These are phyloP conservation scores for Kodamaea leandrae DNA, from an alignment of 805 yeast species.

Conservation along the genomic window DNA sequence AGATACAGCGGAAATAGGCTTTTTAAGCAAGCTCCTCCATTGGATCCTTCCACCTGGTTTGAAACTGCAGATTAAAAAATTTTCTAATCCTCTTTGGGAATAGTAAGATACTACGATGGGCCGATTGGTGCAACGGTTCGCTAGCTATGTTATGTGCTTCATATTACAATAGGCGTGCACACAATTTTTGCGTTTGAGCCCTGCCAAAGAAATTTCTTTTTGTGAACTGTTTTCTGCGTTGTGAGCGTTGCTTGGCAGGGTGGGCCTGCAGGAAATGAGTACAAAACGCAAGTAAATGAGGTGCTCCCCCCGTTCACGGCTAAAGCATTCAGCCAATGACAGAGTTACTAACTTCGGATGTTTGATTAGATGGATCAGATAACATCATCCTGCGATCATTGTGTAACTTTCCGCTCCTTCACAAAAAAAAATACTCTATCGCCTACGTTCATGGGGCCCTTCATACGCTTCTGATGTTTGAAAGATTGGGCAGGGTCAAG, in stretches of 20 bases:
- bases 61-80: background rate
- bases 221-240: background rate
- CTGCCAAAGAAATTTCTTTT: background rate
- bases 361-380: slow-evolving; percentile 4
- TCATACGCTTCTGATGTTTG: too few species aligned
- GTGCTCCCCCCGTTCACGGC: too few species aligned
- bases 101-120: background rate
- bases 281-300: too few species aligned
- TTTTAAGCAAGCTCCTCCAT: background rate
- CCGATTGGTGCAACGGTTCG: slow-evolving; percentile 1
- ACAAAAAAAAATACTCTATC: background rate
- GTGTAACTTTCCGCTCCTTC: background rate
- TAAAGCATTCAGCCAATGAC: slow-evolving; percentile 1
- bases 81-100: background rate
- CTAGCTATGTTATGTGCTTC: background rate
- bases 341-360: background rate
- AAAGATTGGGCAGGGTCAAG: too few species aligned
- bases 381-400: background rate
- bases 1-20: too few species aligned
- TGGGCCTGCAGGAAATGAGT: too few species aligned
- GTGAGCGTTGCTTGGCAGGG: too few species aligned
- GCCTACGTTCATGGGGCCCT: too few species aligned
- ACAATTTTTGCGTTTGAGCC: background rate
- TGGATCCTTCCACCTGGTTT: background rate
- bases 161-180: background rate